Evolutionary conservation across 75 land plant genomes (phyloP).

Genomic region (Pinus taeda): DNA sequence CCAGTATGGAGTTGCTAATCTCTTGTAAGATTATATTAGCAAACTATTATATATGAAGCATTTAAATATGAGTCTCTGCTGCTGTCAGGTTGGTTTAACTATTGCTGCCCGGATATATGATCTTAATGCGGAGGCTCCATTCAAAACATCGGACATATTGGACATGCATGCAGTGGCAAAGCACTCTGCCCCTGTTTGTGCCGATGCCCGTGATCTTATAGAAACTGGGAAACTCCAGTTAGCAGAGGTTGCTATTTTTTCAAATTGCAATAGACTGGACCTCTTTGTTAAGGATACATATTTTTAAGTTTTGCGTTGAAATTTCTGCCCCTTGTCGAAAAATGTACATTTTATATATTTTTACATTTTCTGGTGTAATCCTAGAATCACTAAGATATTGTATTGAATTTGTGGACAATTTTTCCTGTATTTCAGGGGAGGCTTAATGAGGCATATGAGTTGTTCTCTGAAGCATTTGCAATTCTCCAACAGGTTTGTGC

Average conservation of each 20-base stretch:
- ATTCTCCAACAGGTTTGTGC: conserved; percentile 84
- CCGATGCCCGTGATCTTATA: conserved; percentile 84
- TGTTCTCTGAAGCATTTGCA: conserved; percentile 88
- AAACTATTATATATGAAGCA: not conserved
- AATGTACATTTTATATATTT: too few relatives aligned
- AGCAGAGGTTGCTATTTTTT: conserved; percentile 59
- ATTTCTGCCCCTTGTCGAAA: too few relatives aligned
- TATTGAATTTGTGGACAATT: not conserved
- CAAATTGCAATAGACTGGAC: not conserved
- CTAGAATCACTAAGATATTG: too few relatives aligned
- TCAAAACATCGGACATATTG: conserved; percentile 70
- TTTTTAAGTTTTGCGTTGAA: not conserved
- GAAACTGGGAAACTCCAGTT: conserved; percentile 83
- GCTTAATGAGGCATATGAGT: conserved; percentile 88
- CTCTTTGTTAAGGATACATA: not conserved
- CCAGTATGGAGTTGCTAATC: not conserved
- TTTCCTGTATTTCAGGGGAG: conserved; percentile 61
- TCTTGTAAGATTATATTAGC: not conserved
- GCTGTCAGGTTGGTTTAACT: conserved; percentile 65
- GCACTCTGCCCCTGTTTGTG: conserved; percentile 89
- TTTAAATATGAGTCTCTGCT: not conserved
- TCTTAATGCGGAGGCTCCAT: conserved; percentile 61
- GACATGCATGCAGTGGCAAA: conserved; percentile 92
- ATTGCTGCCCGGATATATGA: conserved; percentile 83
- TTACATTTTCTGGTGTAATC: too few relatives aligned